Percentiles rank a stretch among this genome's conserved stretches.
These are phyloP conservation scores for Puccinellia tenuiflora DNA, from an alignment of 176 grass and related monocot genomes.

Conservation along the genomic window DNA sequence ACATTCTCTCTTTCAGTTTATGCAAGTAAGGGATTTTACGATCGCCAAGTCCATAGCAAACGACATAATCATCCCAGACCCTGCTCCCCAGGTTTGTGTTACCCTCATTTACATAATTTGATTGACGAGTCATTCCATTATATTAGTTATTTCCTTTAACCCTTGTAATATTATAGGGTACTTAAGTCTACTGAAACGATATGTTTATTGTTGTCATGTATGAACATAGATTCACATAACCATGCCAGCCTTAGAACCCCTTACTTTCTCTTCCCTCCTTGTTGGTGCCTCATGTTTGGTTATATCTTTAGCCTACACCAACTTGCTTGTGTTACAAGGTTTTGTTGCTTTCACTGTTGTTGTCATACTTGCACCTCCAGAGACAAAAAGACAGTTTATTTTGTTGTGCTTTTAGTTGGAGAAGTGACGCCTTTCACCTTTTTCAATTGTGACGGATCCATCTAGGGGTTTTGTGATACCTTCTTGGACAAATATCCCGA, in stretches of 20 bases:
- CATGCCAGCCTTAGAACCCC: not conserved
- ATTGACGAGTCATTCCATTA: not conserved
- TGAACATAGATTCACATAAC: not conserved
- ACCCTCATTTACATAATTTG: not conserved
- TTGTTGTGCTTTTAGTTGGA: not conserved
- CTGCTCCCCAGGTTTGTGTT: not conserved
- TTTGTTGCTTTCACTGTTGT: not conserved
- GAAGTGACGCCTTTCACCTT: not conserved
- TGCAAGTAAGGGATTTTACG: not conserved
- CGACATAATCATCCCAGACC: not conserved
- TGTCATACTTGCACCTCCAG: not conserved
- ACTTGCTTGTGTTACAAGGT: not conserved
- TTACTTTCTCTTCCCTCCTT: not conserved
- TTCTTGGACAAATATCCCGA: not conserved
- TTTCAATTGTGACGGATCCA: not conserved
- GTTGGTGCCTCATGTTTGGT: not conserved
- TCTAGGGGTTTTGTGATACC: not conserved
- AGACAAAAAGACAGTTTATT: not conserved
- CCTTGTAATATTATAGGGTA: not conserved
- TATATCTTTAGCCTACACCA: not conserved
- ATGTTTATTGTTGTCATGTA: not conserved
- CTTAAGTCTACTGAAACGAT: not conserved
- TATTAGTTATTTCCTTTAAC: not conserved
- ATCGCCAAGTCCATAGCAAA: not conserved
- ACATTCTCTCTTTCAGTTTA: not conserved